Evolutionary conservation across 495 filamentous ascomycete species (phyloP).

Genomic region (Geopyxis carbonaria): DNA sequence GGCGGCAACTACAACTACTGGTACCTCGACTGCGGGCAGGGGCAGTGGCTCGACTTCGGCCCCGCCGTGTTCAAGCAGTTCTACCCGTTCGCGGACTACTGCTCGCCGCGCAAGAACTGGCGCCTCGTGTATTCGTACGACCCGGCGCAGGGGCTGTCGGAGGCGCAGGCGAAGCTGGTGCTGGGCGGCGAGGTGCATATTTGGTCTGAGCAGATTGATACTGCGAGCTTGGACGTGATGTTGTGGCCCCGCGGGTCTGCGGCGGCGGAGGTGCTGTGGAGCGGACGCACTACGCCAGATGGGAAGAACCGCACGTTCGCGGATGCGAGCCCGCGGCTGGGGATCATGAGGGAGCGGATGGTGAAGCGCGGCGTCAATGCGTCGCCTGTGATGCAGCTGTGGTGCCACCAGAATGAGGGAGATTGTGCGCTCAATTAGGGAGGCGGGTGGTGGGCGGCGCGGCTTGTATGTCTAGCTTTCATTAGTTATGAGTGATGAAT

Average conservation of each 20-base stretch:
- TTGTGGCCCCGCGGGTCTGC: constrained; percentile 59
- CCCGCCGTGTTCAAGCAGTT: constrained; percentile 29
- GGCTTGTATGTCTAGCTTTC: background rate
- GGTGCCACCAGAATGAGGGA: constrained; percentile 31
- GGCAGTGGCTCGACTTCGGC: constrained; percentile 51
- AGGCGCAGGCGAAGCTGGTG: constrained; percentile 41
- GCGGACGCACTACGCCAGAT: constrained; percentile 39
- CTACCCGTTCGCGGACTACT: constrained; percentile 64
- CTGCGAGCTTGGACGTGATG: constrained; percentile 47
- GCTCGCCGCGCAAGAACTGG: constrained; percentile 57
- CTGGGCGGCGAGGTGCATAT: constrained; percentile 61
- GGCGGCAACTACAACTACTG: constrained; percentile 60
- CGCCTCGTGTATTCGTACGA: constrained; percentile 55
- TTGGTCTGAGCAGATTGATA: constrained; percentile 65
- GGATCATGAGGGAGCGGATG: constrained; percentile 55
- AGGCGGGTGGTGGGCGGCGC: too few species aligned
- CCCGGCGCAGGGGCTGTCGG: constrained; percentile 43
- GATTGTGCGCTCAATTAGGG: constrained; percentile 17
- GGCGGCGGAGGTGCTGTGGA: constrained; percentile 63
- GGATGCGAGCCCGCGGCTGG: constrained; percentile 45
- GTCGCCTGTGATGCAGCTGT: constrained; percentile 40
- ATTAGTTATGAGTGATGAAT: background rate
- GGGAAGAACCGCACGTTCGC: constrained; percentile 49
- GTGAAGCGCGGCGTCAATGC: constrained; percentile 45
- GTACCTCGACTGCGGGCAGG: constrained; percentile 69